Evolutionary conservation across 2,329 filamentous ascomycete species (phyloP), one percentile per base, ranked within the genome.

Genomic region (Phaeosphaeria sp.): DNA sequence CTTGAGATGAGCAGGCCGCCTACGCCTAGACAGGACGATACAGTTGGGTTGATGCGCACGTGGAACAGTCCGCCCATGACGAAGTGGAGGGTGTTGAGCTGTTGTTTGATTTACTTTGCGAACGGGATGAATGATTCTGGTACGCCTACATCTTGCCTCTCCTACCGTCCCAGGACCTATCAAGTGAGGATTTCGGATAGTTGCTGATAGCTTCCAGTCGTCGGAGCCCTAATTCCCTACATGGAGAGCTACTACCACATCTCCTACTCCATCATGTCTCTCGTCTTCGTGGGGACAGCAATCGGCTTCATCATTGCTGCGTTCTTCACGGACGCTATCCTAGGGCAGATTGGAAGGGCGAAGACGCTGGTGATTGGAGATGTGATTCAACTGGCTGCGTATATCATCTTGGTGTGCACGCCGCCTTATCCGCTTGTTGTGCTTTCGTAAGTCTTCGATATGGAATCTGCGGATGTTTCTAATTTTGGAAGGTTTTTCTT

Each of bases 201-300:
- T 36, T 20, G 49, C 60, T 72, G 25, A 73, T 36, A 21, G 8
- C 2, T 5, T 25, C 0, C 44, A 66, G 79, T 90, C 0, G 87
- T 91, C 1, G 92, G 92, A 70, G 91, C 91, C 11, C 72, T 95
- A 56, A 91, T 96, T 65, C 91, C 92, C 0, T 92, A 92, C 70
- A 90, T 96, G 75, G 90, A 94, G 73, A 82, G 79, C 74, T 86
- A 90, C 67, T 96, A 94, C 71, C 65, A 82, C 56, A 91, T 95
- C 55, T 89, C 89, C 43, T 94, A 95, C 73, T 89, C 88, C 2
- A 78, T 92, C 8, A 90, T 95, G 2, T 94, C 92, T 1, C 80
- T 94, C 39, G 91, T 96, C 69, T 96, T 95, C 79, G 85, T 95
- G 27, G 86, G 89, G 45, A 91, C 91, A 66, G 91, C 92, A 0